Evolutionary conservation across 306 rosid genomes (phyloP).

Genomic region (Citrullus amarus): DNA sequence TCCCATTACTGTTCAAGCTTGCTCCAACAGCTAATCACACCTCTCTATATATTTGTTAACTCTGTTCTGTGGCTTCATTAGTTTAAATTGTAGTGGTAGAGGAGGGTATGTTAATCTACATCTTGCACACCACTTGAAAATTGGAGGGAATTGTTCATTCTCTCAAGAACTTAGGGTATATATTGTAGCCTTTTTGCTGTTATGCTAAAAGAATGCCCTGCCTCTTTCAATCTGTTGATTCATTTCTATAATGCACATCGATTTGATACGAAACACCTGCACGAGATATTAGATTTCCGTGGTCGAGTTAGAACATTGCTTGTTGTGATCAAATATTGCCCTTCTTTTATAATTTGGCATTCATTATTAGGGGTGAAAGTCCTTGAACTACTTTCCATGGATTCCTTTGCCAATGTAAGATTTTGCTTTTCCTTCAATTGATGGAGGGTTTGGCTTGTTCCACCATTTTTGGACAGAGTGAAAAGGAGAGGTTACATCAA

Average conservation of each 20-base stretch:
- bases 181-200: slow-evolving; percentile 2
- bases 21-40: background rate
- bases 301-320: background rate
- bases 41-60: background rate
- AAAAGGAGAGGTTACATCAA: background rate
- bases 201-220: background rate
- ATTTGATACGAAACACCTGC: background rate
- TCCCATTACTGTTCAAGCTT: background rate
- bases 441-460: background rate
- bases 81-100: background rate
- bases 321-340: background rate
- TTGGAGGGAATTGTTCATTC: slow-evolving; percentile 83
- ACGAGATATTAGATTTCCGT: background rate
- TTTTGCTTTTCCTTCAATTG: background rate
- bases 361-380: background rate
- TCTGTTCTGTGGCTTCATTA: background rate
- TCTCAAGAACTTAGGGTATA: slow-evolving; percentile 26
- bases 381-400: background rate
- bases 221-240: background rate
- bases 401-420: background rate
- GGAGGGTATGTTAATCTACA: background rate
- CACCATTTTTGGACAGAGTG: slow-evolving; percentile 1
- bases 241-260: background rate
- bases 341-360: background rate
- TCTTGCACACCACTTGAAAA: slow-evolving; percentile 4